These are phyloP conservation scores for Conticribra guillardii DNA, from an alignment of 108 stramenopile genomes.

Conservation along the genomic window DNA sequence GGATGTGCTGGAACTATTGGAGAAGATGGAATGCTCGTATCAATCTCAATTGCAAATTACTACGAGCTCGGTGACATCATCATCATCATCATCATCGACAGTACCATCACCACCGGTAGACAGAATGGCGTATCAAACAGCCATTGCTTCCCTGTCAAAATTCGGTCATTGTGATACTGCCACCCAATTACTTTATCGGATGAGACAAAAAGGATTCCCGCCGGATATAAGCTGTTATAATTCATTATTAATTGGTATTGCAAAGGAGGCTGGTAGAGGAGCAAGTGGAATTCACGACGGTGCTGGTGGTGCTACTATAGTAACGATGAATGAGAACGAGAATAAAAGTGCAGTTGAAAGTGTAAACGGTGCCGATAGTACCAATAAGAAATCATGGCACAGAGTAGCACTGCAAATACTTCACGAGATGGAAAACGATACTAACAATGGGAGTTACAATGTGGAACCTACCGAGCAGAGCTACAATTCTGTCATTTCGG, in stretches of 20 bases:
- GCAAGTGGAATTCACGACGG: not conserved
- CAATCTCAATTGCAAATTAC: not conserved
- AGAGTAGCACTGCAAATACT: constrained; percentile 36
- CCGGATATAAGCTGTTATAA: constrained; percentile 40
- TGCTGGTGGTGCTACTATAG: not conserved
- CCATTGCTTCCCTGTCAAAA: constrained; percentile 43
- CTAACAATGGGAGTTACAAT: not conserved
- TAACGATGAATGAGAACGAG: not conserved
- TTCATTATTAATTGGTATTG: constrained; percentile 30
- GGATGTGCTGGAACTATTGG: constrained; percentile 13
- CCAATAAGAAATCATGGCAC: constrained; percentile 32
- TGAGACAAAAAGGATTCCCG: constrained; percentile 30
- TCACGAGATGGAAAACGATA: constrained; percentile 19
- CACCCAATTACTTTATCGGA: constrained; percentile 26
- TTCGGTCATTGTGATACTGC: constrained; percentile 17
- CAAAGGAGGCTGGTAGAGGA: constrained; percentile 37
- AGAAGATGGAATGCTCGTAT: constrained; percentile 29
- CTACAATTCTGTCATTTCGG: constrained; percentile 37
- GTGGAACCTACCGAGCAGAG: constrained; percentile 21
- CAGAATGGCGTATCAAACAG: constrained; percentile 46
- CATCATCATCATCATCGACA: not conserved
- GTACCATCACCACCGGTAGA: constrained; percentile 11
- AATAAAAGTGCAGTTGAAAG: too few species aligned
- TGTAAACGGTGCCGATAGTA: too few species aligned
- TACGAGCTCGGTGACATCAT: not conserved